A percentile compares a stretch with the other conserved stretches of the same genome.
These are phyloP conservation scores for Hymenoscyphus linearis DNA, from an alignment of 2,329 filamentous ascomycete species.

Conservation along the genomic window DNA sequence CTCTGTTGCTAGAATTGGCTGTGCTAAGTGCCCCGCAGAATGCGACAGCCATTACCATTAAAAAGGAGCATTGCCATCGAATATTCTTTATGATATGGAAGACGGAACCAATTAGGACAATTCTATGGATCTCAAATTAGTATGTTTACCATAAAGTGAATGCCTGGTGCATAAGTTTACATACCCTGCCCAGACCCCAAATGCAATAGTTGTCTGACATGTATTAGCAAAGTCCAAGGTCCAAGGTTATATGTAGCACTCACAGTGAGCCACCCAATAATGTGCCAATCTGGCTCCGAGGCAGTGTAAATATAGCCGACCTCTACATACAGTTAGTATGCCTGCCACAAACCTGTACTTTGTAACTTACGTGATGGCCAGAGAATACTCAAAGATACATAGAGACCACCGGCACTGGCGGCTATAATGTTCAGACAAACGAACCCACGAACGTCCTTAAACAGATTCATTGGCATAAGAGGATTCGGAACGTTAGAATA, in stretches of 20 bases:
- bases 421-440: background rate
- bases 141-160: background rate
- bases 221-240: background rate
- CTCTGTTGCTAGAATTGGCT: background rate
- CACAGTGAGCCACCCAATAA: background rate
- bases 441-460: background rate
- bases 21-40: background rate
- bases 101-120: background rate
- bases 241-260: background rate
- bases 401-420: background rate
- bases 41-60: background rate
- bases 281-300: background rate
- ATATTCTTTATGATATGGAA: background rate
- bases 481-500: background rate
- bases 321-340: background rate
- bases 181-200: background rate
- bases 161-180: background rate
- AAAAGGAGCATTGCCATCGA: background rate
- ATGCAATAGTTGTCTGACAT: background rate
- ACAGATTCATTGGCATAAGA: background rate
- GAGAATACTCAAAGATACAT: background rate
- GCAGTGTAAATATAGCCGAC: background rate
- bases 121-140: background rate
- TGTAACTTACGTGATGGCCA: background rate
- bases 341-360: background rate